Evolutionary conservation across 2,329 filamentous ascomycete species (phyloP).

Genomic region (Venturia carpophila): DNA sequence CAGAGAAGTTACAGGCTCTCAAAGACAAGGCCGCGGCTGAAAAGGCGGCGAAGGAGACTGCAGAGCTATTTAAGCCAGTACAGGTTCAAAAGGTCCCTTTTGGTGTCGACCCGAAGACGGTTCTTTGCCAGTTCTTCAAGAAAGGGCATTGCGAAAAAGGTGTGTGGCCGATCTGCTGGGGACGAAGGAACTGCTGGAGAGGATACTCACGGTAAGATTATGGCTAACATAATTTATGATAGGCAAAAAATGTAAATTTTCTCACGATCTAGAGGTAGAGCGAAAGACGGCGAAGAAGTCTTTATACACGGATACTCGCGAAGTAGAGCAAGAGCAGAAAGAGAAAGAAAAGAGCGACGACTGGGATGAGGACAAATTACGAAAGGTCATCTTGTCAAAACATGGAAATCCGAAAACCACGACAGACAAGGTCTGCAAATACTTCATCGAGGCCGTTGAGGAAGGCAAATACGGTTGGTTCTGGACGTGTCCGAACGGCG

Average conservation of each 20-base stretch:
- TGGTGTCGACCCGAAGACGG: conserved; percentile 95
- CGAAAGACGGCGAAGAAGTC: conserved; percentile 89
- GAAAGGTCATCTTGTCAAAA: conserved; percentile 85
- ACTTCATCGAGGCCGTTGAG: conserved; percentile 92
- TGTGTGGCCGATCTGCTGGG: conserved; percentile 19
- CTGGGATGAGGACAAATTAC: conserved; percentile 96
- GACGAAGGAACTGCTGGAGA: neutral
- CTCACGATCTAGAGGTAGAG: conserved; percentile 81
- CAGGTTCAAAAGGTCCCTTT: conserved; percentile 98
- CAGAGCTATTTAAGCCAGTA: conserved; percentile 79
- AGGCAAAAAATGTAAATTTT: conserved; percentile 91
- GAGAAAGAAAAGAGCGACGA: conserved; percentile 89
- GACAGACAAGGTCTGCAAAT: conserved; percentile 99
- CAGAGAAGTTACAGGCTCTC: conserved; percentile 58
- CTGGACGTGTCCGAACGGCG: conserved; percentile 94
- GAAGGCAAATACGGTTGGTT: conserved; percentile 99
- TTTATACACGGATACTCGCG: conserved; percentile 77
- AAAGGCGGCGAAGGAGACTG: conserved; percentile 69
- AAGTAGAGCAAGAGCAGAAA: conserved; percentile 64
- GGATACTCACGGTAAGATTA: neutral
- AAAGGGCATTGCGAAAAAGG: conserved; percentile 96
- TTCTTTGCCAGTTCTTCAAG: conserved; percentile 94
- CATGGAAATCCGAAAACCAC: conserved; percentile 93
- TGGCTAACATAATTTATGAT: conserved; percentile 6
- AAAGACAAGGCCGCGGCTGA: conserved; percentile 90